phyloP scores from a whole-genome alignment of 352 stramenopile species.

The Pythium myriotylum region DNA sequence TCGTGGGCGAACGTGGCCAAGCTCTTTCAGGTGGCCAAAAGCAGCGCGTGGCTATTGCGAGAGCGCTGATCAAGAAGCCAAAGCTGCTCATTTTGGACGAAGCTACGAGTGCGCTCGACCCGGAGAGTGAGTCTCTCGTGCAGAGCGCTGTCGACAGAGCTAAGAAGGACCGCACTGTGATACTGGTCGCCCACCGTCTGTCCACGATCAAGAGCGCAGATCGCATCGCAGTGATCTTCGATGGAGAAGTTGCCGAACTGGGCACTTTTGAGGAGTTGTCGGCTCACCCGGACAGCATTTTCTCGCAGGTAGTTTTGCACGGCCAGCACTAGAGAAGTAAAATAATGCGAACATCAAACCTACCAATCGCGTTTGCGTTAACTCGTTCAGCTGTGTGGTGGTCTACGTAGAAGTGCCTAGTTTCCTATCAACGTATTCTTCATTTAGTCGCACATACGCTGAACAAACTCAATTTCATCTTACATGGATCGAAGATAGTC shows the following conservation, averaged over 20 bases:
- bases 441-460: too few relatives aligned
- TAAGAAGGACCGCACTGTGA: conserved; percentile 90
- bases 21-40: conserved; percentile 71
- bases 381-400: neutral
- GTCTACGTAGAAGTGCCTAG: conserved; percentile 15
- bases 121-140: conserved; percentile 75
- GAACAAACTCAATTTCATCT: neutral
- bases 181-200: conserved; percentile 97
- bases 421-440: neutral
- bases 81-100: conserved; percentile 83
- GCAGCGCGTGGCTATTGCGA: conserved; percentile 76
- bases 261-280: conserved; percentile 73
- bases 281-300: conserved; percentile 61
- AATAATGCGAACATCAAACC: conserved; percentile 7
- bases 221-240: conserved; percentile 90
- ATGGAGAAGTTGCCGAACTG: conserved; percentile 86
- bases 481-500: conserved; percentile 35
- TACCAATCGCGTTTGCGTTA: neutral
- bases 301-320: conserved; percentile 75
- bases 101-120: conserved; percentile 74
- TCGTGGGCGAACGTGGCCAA: conserved; percentile 73
- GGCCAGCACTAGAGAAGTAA: conserved; percentile 46
- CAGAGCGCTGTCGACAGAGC: conserved; percentile 76
- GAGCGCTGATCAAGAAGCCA: conserved; percentile 72
- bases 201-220: conserved; percentile 93